phyloP scores from a whole-genome alignment of 148 eudicot species.

The Nyssa sinensis region DNA sequence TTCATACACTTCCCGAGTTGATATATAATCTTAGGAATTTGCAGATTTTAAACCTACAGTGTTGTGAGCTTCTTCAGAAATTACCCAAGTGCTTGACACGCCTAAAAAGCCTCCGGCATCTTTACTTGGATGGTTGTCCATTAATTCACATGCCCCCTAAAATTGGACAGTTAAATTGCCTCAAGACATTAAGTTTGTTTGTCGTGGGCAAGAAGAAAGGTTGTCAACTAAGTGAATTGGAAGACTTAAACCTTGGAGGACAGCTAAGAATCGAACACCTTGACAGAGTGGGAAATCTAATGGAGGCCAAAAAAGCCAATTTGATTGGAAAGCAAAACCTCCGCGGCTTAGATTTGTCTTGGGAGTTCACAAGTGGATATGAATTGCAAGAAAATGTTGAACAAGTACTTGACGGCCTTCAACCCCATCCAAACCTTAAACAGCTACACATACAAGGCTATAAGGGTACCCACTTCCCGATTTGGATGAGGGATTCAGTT shows the following conservation, averaged over 20 bases:
- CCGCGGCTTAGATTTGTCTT: too few species aligned
- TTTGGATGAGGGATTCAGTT: too few species aligned
- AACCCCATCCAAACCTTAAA: not conserved
- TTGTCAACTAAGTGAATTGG: not conserved
- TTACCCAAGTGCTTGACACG: too few species aligned
- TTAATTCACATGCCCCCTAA: too few species aligned
- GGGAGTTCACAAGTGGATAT: not conserved
- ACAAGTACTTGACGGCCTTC: not conserved
- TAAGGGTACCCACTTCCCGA: too few species aligned
- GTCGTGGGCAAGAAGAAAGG: not conserved
- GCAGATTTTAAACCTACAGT: too few species aligned
- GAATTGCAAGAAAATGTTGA: not conserved
- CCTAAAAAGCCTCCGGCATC: too few species aligned
- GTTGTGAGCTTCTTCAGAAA: too few species aligned
- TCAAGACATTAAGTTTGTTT: not conserved
- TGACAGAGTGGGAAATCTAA: constrained; percentile 6
- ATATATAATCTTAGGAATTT: too few species aligned
- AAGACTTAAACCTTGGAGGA: not conserved
- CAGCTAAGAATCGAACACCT: not conserved
- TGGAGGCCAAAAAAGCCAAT: constrained; percentile 4
- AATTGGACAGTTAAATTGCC: too few species aligned
- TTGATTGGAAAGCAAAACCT: not conserved
- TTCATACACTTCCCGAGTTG: too few species aligned
- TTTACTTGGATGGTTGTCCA: too few species aligned
- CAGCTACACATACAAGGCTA: not conserved